Evolutionary conservation across 1,139 yeast species (phyloP).

Genomic region (Kluyveromyces sp.): DNA sequence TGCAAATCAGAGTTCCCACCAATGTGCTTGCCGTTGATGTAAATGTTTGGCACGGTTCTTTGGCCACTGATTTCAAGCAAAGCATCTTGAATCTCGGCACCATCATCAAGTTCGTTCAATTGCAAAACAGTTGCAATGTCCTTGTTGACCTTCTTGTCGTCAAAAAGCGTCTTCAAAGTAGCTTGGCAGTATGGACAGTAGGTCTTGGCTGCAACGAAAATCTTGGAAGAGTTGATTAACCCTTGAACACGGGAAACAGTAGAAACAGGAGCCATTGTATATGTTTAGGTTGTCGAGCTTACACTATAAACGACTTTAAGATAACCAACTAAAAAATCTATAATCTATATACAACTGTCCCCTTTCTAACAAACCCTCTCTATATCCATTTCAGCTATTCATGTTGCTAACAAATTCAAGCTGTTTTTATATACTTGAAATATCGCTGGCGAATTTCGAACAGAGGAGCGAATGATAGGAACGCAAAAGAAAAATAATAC

Average conservation of each 20-base stretch:
- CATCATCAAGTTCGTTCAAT: constrained; percentile 51
- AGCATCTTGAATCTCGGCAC: constrained; percentile 71
- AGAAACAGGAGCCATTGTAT: constrained; percentile 40
- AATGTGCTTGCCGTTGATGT: constrained; percentile 81
- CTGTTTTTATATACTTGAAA: too few relatives aligned
- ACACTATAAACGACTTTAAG: too few relatives aligned
- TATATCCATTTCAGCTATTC: too few relatives aligned
- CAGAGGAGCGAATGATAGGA: too few relatives aligned
- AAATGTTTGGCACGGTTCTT: constrained; percentile 87
- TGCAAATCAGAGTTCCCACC: constrained; percentile 93
- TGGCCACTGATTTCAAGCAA: constrained; percentile 75
- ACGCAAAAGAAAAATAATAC: too few relatives aligned
- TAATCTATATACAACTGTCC: too few relatives aligned
- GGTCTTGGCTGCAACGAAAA: constrained; percentile 81
- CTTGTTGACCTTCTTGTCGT: constrained; percentile 33
- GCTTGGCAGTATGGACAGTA: constrained; percentile 67
- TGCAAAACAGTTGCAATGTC: constrained; percentile 57
- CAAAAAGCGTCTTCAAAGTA: constrained; percentile 50
- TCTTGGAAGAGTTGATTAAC: constrained; percentile 56
- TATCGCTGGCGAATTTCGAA: too few relatives aligned
- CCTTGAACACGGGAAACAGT: constrained; percentile 50
- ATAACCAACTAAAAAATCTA: too few relatives aligned
- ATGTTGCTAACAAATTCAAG: too few relatives aligned
- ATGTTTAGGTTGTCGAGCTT: too few relatives aligned
- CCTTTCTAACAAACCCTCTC: too few relatives aligned